Base-by-base conservation (phyloP, 1,139 yeast species). In the Diutina scorzettiae region DNA sequence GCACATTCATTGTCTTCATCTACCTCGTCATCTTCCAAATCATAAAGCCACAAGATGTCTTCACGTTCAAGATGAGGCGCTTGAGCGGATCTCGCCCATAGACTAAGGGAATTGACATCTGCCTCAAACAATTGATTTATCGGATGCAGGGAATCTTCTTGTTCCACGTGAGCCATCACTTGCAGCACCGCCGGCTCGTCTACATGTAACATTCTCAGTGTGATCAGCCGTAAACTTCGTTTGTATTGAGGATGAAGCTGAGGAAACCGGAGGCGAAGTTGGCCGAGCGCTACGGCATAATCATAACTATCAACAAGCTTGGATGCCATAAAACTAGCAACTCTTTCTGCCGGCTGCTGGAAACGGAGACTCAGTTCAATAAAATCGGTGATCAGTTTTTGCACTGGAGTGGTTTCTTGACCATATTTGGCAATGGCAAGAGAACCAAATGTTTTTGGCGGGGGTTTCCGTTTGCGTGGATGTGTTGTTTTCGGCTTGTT, bases 361-460 rank as follows among this genome's bases (percentile, higher is more conserved):
- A 14, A 14, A 11, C 29, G 39, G 21, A 21, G 39, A 2, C 27
- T 23, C 39, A 34, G 37, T 32, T 34, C 39, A 20, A 34, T 34
- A 28, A 20, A 34, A 9, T 34, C 28, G 20, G 39, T 34, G 28
- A 34, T 34, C 9, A 21, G 27, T 23, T 34, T 21, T n/a, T 34
- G 39, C 6, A 32, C 16, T 2, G 25, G 17, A 8, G 25, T 20
- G 7, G 18, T 8, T 19, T 3, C 8, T 20, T 9, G 11, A 5
- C n/a, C 19, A 25, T 34, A 23, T 2, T 14, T 12, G 7, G 39
- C 39, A 12, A 21, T 8, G 4, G 27, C 27, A n/a, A 23, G 24
- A 3, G 24, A 8, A 11, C 37, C 24, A 7, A 20, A 14, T 2
- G 39, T 34, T 4, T 21, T 21, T 3, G 27, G 23, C n/a, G 11